Conservation (phyloP, 805 yeast species). For the Brettanomyces bruxellensis region DNA sequence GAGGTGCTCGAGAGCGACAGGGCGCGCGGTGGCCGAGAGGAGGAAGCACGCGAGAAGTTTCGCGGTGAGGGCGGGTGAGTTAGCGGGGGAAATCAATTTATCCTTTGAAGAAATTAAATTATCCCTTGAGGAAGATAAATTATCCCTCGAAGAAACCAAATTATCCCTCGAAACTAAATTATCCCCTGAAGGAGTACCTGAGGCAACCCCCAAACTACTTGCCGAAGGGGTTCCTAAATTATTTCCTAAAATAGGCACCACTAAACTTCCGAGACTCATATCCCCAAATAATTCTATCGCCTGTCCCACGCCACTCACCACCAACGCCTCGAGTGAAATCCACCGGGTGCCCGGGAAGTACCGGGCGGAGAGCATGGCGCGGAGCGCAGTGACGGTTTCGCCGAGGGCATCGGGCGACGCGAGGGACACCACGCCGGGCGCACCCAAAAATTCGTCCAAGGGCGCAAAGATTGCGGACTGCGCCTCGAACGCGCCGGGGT, state of each 20-base stretch:
- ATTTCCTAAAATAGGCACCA: no score
- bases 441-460: conserved; percentile 2
- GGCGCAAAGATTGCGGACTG: neutral
- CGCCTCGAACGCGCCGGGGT: neutral
- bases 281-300: conserved; percentile 24
- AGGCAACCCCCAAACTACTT: neutral
- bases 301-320: conserved; percentile 22
- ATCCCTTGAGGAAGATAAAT: no score
- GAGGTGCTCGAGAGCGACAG: conserved; percentile 60
- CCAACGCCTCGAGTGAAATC: conserved; percentile 56
- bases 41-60: neutral
- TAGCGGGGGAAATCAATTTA: neutral
- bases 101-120: neutral
- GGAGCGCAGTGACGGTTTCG: neutral
- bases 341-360: conserved; percentile 62
- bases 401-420: neutral
- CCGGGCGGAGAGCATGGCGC: conserved; percentile 32
- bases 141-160: no score
- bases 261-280: conserved; percentile 1
- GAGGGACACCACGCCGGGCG: neutral
- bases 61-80: neutral
- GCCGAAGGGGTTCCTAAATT: neutral
- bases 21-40: neutral
- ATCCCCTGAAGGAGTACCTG: no score
- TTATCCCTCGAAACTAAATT: no score